Conservation (phyloP, 2,329 filamentous ascomycete species). For the Scorias spongiosa region DNA sequence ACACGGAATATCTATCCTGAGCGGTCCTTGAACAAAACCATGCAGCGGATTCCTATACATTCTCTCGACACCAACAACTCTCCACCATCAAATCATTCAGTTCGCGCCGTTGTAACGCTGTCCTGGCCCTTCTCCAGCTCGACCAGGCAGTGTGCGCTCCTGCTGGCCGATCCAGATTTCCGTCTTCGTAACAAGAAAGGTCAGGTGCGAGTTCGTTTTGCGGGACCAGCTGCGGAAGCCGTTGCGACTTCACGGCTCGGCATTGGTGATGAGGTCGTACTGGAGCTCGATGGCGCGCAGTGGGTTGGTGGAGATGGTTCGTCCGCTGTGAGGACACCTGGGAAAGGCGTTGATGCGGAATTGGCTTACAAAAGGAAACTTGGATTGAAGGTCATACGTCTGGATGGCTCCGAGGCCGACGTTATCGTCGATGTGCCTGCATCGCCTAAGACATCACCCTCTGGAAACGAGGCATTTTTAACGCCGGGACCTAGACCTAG, state of each 20-base stretch:
- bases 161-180: constrained; percentile 74
- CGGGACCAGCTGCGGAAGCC: constrained; percentile 52
- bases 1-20: too few species aligned
- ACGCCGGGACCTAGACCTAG: constrained; percentile 3
- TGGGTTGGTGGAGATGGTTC: constrained; percentile 47
- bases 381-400: constrained; percentile 14
- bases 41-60: constrained; percentile 12
- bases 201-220: constrained; percentile 66
- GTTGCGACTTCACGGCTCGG: constrained; percentile 53
- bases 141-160: constrained; percentile 56
- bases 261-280: constrained; percentile 59
- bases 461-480: neutral
- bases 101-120: constrained; percentile 65
- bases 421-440: constrained; percentile 1
- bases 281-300: constrained; percentile 53
- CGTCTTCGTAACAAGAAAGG: constrained; percentile 61
- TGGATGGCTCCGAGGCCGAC: constrained; percentile 6
- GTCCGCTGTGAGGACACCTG: constrained; percentile 36
- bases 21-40: neutral
- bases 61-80: constrained; percentile 12
- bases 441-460: neutral
- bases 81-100: constrained; percentile 13
- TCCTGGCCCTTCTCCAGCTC: constrained; percentile 85
- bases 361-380: constrained; percentile 31
- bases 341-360: constrained; percentile 43